phyloP scores from a whole-genome alignment of 1,139 yeast species.

The Taphrina pruni region DNA sequence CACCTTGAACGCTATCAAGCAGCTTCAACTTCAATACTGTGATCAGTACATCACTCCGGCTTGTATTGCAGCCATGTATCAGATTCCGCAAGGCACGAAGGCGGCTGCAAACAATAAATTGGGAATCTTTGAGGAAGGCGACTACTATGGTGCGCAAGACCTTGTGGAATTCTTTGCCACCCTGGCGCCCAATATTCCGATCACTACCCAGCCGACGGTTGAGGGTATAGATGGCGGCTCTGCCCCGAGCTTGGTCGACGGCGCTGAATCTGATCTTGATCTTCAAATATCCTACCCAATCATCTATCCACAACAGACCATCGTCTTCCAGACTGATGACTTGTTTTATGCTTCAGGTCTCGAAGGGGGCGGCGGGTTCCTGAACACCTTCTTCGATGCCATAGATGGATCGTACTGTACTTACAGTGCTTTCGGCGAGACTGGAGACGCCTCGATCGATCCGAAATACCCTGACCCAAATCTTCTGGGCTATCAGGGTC shows the following conservation, averaged over 20 bases:
- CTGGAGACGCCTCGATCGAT: neutral
- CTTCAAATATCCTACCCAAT: conserved; percentile 20
- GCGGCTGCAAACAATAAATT: conserved; percentile 16
- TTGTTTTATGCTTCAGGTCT: conserved; percentile 11
- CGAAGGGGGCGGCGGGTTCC: conserved; percentile 10
- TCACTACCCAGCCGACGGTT: conserved; percentile 3
- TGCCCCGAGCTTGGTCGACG: conserved; percentile 10
- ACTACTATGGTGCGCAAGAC: conserved; percentile 12
- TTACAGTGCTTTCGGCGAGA: conserved; percentile 1
- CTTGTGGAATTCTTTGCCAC: conserved; percentile 12
- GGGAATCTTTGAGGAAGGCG: conserved; percentile 26
- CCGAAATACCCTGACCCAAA: conserved; percentile 11
- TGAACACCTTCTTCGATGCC: conserved; percentile 19
- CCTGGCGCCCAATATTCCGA: conserved; percentile 3
- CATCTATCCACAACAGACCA: conserved; percentile 14
- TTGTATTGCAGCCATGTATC: conserved; percentile 25
- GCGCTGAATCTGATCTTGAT: conserved; percentile 26
- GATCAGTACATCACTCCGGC: conserved; percentile 22
- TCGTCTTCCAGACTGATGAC: conserved; percentile 22
- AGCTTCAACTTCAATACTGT: conserved; percentile 11
- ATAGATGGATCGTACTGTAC: conserved; percentile 25
- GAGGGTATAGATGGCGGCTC: conserved; percentile 1
- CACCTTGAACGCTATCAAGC: conserved; percentile 6
- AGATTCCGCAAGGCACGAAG: conserved; percentile 1
- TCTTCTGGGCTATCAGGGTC: conserved; percentile 1